Percentiles rank a stretch among this genome's conserved stretches.
Conservation (phyloP, 2,329 filamentous ascomycete genomes). For the Aureobasidium leucospermi region DNA sequence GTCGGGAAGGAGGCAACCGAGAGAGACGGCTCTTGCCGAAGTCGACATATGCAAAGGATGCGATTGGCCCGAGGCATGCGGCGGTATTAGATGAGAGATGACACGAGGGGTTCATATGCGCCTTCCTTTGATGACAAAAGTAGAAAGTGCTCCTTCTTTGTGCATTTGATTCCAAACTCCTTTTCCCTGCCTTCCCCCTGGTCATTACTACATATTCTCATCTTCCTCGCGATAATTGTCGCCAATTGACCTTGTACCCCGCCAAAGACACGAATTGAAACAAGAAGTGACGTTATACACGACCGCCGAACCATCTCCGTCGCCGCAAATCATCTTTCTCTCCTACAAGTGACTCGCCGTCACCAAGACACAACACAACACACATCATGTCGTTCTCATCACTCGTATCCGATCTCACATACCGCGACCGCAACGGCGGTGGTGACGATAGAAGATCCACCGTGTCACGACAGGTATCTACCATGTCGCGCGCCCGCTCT, state of each 20-base stretch:
- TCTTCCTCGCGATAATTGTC: neutral
- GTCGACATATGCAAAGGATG: neutral
- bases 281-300: neutral
- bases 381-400: conserved; percentile 44
- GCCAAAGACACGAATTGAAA: neutral
- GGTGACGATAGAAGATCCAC: conserved; percentile 36
- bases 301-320: conserved; percentile 1
- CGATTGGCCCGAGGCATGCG: conserved; percentile 10
- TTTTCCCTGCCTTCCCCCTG: neutral
- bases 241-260: neutral
- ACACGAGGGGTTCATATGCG: neutral
- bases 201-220: neutral
- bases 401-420: conserved; percentile 45
- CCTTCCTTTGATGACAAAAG: neutral
- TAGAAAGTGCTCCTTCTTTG: neutral
- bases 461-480: conserved; percentile 16
- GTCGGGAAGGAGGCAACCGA: neutral
- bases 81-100: neutral
- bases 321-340: conserved; percentile 4
- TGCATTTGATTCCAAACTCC: neutral
- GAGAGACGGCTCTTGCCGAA: neutral
- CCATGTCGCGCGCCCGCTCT: conserved; percentile 40
- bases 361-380: neutral
- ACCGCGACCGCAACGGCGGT: conserved; percentile 36
- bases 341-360: neutral